Conservation (phyloP, 257 asterid genomes). For the Rauvolfia tetraphylla region DNA sequence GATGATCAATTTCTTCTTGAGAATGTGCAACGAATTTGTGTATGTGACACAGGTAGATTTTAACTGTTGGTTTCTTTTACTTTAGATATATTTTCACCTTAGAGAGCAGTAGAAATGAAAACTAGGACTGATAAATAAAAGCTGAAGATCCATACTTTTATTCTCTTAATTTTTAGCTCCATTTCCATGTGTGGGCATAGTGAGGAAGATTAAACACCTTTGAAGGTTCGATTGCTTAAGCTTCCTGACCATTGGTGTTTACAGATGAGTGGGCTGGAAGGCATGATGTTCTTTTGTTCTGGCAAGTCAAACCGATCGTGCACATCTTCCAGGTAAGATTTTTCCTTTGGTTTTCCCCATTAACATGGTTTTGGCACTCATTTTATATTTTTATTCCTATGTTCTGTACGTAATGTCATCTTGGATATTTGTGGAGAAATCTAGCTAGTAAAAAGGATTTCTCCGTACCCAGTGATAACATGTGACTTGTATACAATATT, state of each 20-base stretch:
- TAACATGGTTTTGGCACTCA: background rate
- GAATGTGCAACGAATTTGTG: conserved; percentile 70
- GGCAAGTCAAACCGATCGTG: conserved; percentile 96
- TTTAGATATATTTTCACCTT: background rate
- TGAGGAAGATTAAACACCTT: background rate
- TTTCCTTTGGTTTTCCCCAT: conserved; percentile 3
- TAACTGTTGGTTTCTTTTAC: background rate
- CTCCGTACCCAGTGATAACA: background rate
- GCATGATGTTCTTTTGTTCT: conserved; percentile 74
- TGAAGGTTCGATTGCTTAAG: background rate
- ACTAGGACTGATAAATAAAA: background rate
- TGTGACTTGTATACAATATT: too few species aligned
- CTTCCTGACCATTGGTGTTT: conserved; percentile 24
- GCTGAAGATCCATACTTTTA: background rate
- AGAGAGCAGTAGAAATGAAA: background rate
- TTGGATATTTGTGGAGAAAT: background rate
- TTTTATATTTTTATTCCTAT: background rate
- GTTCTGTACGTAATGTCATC: background rate
- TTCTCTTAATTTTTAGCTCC: background rate
- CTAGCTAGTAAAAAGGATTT: background rate
- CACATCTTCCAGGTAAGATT: conserved; percentile 82
- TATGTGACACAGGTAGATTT: conserved; percentile 75
- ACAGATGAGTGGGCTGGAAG: conserved; percentile 79
- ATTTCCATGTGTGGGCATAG: background rate
- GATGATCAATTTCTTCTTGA: conserved; percentile 72